Evolutionary conservation across 2,329 filamentous ascomycete genomes (phyloP), one percentile per base, ranked within the genome.

Genomic region (Aspergillus intermedius): DNA sequence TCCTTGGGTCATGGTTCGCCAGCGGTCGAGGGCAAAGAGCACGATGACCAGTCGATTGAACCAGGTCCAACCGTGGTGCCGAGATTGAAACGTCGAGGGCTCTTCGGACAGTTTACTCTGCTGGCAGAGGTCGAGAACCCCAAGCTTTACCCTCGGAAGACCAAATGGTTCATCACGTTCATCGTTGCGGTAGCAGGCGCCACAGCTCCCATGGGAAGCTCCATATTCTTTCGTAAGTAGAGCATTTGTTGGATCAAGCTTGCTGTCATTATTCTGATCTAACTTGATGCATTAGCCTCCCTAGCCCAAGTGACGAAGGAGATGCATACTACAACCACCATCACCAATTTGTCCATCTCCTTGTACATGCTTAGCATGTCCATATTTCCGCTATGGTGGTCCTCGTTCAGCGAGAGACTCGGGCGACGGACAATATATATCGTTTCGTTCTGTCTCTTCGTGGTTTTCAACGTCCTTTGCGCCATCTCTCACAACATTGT

Each of bases 371-470:
- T 93, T 4, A 74, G 80, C 57, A 88, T 93, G 87, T 81, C 83
- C 48, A 88, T 93, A 41, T 91, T 90, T 56, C 88, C 88, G 0
- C 75, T 94, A 0, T 93, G 88, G 88, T 93, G 87, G 87, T 88
- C 85, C 1, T 84, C 84, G 1, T 90, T 93, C 60, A 88, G 85
- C 7, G 88, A 93, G 58, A 70, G 70, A 3, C 62, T 77, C 1
- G 88, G 88, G 10, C 80, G 88, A 37, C 80, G 88, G 19, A 83
- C 82, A n/a, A 86, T 94, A 57, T 93, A 91, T 63, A 69, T 94
- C 28, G 69, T 79, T 30, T 90, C 86, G 0, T 93, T 93, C 64
- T 64, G 76, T 19, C 71, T 91, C 12, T 91, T 88, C 60, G 72
- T 84, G 47, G 53, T 91, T 35, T 91, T 87, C 69, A 84, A 83